phyloP scores from a whole-genome alignment of 495 filamentous ascomycete species.

The Cryomyces antarcticus region DNA sequence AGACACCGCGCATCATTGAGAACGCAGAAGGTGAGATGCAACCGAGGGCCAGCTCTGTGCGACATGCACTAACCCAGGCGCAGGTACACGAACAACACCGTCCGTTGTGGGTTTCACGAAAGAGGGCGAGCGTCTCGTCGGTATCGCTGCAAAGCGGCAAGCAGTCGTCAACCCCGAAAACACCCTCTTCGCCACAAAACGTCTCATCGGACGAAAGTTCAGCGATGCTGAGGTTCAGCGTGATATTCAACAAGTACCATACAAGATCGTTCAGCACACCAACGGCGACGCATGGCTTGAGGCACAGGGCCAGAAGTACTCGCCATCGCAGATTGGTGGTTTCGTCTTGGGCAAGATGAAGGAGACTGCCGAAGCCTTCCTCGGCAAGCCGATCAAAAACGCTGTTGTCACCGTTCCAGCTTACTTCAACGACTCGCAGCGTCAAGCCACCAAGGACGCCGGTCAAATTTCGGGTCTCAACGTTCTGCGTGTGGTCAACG shows the following conservation, averaged over 20 bases:
- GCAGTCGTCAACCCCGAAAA: constrained; percentile 99
- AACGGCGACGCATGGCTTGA: constrained; percentile 98
- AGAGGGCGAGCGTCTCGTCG: constrained; percentile 92
- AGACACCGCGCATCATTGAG: constrained; percentile 86
- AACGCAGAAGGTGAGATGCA: constrained; percentile 65
- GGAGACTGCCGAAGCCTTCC: constrained; percentile 84
- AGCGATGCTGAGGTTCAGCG: constrained; percentile 90
- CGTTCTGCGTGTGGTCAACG: constrained; percentile 91
- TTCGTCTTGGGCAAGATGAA: constrained; percentile 98
- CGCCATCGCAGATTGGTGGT: constrained; percentile 92
- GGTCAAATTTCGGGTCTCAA: constrained; percentile 91
- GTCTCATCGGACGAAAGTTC: constrained; percentile 97
- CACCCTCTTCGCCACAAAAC: constrained; percentile 97
- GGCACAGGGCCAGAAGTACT: constrained; percentile 92
- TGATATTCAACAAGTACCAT: constrained; percentile 95
- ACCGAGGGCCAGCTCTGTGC: constrained; percentile 6
- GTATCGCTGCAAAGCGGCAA: constrained; percentile 96
- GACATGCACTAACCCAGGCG: constrained; percentile 3
- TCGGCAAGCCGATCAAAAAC: constrained; percentile 78
- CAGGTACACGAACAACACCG: constrained; percentile 87
- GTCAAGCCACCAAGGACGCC: constrained; percentile 94
- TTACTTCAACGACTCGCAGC: constrained; percentile 96
- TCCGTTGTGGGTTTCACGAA: constrained; percentile 94
- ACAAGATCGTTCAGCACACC: constrained; percentile 96
- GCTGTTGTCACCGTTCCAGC: constrained; percentile 91